Conservation (phyloP, 768 basidiomycete genomes). For the Tubosaeta brunneosetosa region DNA sequence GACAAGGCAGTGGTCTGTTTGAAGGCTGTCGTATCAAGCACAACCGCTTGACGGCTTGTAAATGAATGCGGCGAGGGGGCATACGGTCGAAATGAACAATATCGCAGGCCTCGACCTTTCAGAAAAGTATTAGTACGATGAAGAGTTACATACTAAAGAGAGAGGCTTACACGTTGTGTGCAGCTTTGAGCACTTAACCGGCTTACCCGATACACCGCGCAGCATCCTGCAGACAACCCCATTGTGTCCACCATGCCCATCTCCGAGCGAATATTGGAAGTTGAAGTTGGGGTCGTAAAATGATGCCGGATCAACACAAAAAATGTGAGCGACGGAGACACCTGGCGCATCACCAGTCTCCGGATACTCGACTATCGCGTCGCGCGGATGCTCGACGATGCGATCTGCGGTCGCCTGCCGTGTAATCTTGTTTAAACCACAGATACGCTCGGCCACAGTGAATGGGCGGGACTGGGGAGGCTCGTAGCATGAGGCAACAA, state of each 20-base stretch:
- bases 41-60: not conserved
- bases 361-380: not conserved
- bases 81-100: not conserved
- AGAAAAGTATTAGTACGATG: not conserved
- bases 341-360: slow-evolving; percentile 2
- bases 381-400: not conserved
- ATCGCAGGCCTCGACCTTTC: not conserved
- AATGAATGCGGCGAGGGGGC: not conserved
- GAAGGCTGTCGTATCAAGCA: not conserved
- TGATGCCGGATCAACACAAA: not conserved
- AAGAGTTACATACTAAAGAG: too few relatives aligned
- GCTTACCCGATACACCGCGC: not conserved
- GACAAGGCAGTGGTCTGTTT: too few relatives aligned
- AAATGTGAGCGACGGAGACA: not conserved
- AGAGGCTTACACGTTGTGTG: not conserved
- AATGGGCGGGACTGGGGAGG: not conserved
- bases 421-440: not conserved
- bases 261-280: slow-evolving; percentile 5
- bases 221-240: not conserved
- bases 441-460: not conserved
- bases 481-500: not conserved
- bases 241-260: not conserved
- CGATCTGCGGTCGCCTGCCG: not conserved
- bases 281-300: not conserved
- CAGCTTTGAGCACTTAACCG: not conserved